phyloP scores from a whole-genome alignment of 2,329 filamentous ascomycete species.

The Sporothrix phasma region DNA sequence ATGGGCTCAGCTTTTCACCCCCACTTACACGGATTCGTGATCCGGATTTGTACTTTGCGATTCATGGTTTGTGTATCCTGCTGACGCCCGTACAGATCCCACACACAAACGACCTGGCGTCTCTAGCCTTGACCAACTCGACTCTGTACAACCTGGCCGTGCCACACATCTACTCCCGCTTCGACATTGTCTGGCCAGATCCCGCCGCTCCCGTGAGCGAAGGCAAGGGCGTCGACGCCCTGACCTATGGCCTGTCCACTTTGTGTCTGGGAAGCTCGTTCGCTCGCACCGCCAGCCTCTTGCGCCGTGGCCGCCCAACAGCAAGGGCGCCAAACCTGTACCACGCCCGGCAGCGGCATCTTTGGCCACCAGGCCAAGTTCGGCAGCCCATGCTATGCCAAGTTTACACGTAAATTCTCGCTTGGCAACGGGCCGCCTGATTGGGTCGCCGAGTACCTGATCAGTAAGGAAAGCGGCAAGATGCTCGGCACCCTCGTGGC shows the following conservation, averaged over 20 bases:
- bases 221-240: conserved; percentile 65
- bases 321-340: background rate
- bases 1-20: too few species aligned
- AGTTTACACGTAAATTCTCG: conserved; percentile 72
- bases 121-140: conserved; percentile 68
- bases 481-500: conserved; percentile 80
- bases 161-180: conserved; percentile 72
- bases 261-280: conserved; percentile 56
- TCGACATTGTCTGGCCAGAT: conserved; percentile 84
- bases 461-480: conserved; percentile 74
- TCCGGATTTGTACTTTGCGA: too few species aligned
- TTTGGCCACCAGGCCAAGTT: conserved; percentile 21
- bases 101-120: conserved; percentile 72
- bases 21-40: too few species aligned
- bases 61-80: background rate
- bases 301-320: conserved; percentile 19
- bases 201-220: conserved; percentile 53
- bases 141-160: conserved; percentile 65
- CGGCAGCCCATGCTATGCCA: conserved; percentile 58
- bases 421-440: conserved; percentile 70
- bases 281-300: conserved; percentile 30
- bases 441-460: conserved; percentile 74
- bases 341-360: background rate
- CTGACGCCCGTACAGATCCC: conserved; percentile 49
- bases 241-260: conserved; percentile 73